Base-by-base conservation (phyloP, 208 protist genomes). In the Novymonas esmeraldas region DNA sequence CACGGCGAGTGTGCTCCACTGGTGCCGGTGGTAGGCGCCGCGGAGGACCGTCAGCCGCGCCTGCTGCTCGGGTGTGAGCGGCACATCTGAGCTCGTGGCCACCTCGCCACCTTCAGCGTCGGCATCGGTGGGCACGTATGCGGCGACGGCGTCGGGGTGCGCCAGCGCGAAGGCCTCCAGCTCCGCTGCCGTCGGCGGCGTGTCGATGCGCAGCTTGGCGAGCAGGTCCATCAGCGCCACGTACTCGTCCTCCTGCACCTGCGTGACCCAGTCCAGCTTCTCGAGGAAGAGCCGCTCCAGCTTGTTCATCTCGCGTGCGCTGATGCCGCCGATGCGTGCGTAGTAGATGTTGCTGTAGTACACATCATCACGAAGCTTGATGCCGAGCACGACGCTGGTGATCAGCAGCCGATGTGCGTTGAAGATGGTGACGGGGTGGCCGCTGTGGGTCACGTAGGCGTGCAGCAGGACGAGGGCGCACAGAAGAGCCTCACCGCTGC, bases 341-440 rank as follows among this genome's bases (percentile, higher is more conserved):
- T 97, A 98, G 79, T 97, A 97, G 55, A 77, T 70, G 69, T 98
- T 98, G 54, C 76, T 96, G 54, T 92, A 98, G 71, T 94, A 98
- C 31, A 77, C 46, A 62, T 98, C 97, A 60, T 98, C 97, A 26
- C 93, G 93, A 60, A 97, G 80, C 89, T 98, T 98, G 20, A 85
- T 83, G 10, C 93, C 92, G 18, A 98, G 58, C 62, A 98, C 71
- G n/a, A 89, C 73, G 52, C 87, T 84, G 6, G 90, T 97, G 49
- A 98, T 88, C 28, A 98, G 62, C 14, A 98, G 79, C 1, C 97
- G 92, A 60, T 98, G 95, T 10, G 96, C 88, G 68, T 96, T 98
- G 75, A 93, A 92, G 20, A 92, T 79, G 24, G 81, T 97, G 49
- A 98, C 81, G 16, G 89, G 78, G 59, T 96, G 82, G 3, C 75